Conservation (phyloP, 352 stramenopile species). For the Globisporangium radiosum region DNA sequence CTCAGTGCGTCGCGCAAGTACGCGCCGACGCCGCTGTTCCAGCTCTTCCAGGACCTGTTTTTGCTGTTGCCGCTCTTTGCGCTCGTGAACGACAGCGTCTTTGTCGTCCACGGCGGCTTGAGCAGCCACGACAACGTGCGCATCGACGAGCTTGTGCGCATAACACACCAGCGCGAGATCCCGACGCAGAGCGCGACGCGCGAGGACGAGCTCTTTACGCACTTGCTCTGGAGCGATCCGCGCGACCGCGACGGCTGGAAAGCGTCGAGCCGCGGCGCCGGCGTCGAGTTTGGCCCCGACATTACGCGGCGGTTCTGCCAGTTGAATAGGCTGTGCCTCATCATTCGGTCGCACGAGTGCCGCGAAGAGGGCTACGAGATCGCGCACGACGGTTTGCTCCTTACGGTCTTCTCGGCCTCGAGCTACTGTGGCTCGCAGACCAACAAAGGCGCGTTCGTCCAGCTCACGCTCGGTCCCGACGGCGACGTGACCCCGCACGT, state of each 20-base stretch:
- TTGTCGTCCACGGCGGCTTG: conserved; percentile 92
- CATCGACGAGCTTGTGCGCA: conserved; percentile 76
- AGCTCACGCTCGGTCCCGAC: conserved; percentile 56
- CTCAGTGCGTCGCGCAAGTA: conserved; percentile 64
- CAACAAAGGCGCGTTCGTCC: conserved; percentile 84
- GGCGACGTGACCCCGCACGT: conserved; percentile 86
- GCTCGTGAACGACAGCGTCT: conserved; percentile 87
- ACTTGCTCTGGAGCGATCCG: conserved; percentile 91
- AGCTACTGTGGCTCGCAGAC: conserved; percentile 90
- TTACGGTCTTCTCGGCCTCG: conserved; percentile 91
- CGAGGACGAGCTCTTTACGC: conserved; percentile 86
- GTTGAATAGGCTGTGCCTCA: conserved; percentile 79
- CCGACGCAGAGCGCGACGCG: conserved; percentile 74
- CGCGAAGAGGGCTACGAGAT: conserved; percentile 88
- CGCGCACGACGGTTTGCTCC: conserved; percentile 72
- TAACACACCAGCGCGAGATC: conserved; percentile 84
- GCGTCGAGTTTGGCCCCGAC: conserved; percentile 90
- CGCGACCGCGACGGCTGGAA: conserved; percentile 55
- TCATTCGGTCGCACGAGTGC: conserved; percentile 94
- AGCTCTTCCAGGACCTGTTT: conserved; percentile 86
- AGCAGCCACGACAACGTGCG: conserved; percentile 84
- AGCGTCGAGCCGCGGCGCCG: conserved; percentile 74
- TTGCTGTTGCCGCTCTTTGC: conserved; percentile 84
- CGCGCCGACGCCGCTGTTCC: conserved; percentile 72
- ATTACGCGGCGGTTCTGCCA: conserved; percentile 89